Conservation (phyloP, 73 alveolate species). For the Stentor roeselii region DNA sequence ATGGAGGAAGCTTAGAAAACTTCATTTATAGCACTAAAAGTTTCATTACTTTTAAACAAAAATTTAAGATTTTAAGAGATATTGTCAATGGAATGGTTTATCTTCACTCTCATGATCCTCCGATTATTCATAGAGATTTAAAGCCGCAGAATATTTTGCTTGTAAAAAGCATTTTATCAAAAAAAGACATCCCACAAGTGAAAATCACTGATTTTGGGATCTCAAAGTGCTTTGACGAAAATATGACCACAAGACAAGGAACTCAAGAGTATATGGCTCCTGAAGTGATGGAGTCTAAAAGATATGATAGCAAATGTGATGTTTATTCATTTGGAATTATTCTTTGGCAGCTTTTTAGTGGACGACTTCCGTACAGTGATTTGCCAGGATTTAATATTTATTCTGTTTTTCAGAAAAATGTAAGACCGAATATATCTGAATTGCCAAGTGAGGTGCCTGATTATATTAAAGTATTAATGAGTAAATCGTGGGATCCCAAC, state of each 20-base stretch:
- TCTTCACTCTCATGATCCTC: slow-evolving; percentile 85
- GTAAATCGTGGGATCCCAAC: no score
- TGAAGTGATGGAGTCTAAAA: slow-evolving; percentile 53
- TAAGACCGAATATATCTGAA: background rate
- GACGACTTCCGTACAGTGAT: background rate
- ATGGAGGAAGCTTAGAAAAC: slow-evolving; percentile 88
- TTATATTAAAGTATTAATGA: no score
- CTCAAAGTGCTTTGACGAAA: slow-evolving; percentile 60
- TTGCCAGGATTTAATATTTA: background rate
- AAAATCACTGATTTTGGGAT: slow-evolving; percentile 96
- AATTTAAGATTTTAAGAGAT: slow-evolving; percentile 76
- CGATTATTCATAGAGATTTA: slow-evolving; percentile 92
- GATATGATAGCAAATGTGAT: slow-evolving; percentile 95
- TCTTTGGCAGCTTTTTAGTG: slow-evolving; percentile 94
- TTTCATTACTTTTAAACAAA: slow-evolving; percentile 77
- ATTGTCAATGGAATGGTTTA: slow-evolving; percentile 93
- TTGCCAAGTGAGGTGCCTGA: background rate
- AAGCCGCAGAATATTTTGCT: slow-evolving; percentile 84
- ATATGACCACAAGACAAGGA: slow-evolving; percentile 75
- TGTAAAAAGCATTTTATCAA: slow-evolving; percentile 53
- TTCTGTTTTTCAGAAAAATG: no score
- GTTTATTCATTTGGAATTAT: slow-evolving; percentile 97
- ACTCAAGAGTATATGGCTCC: slow-evolving; percentile 99
- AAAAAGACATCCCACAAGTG: slow-evolving; percentile 58
- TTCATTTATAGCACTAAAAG: slow-evolving; percentile 77